Base-by-base conservation (phyloP, 805 yeast genomes). In the Kodamaea fukazawae region DNA sequence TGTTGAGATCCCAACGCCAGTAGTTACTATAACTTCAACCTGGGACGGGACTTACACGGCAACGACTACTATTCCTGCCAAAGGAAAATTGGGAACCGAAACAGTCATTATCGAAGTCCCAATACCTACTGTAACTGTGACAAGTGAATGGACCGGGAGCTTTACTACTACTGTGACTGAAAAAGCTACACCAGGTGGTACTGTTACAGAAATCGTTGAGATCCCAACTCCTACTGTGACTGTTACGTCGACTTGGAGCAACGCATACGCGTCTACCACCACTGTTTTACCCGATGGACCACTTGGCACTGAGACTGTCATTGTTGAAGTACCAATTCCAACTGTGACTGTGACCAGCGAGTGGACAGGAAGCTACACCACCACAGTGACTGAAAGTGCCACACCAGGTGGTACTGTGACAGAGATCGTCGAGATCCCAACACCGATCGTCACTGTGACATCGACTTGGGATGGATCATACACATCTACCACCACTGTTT, bases 141-240 rank as follows among this genome's bases (percentile, higher is more conserved):
- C 58, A 9, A 14, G 42, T 5, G 42, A 53, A 1, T 30, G 46
- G 54, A 46, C 54, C 4, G 51, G 54, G 9, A n/a, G n/a, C n/a
- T n/a, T n/a, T n/a, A 40, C 44, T n/a, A 25, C 23, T 13, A 34
- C 40, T 14, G 34, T 33, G 12, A 44, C 47, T 2, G 18, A 18
- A 4, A 16, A 42, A 2, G 42, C 44, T 7, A n/a, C 47, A 11
- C n/a, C 29, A 10, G 41, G 42, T 18, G 44, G 39, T 2, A 40
- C 44, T n/a, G 46, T 25, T 1, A 43, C 51, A 11, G 45, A 43
- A 7, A 38, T 40, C 12, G 41, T 45, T 22, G 42, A 44, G 12
- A 53, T 49, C 10, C 61, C 61, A 7, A 40, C 30, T 15, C 44
- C 44, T 12, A 34, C 42, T 9, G 40, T 35, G 4, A 44, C 50